Base-by-base conservation (phyloP, 148 eudicot species). In the Limonium bicolor region DNA sequence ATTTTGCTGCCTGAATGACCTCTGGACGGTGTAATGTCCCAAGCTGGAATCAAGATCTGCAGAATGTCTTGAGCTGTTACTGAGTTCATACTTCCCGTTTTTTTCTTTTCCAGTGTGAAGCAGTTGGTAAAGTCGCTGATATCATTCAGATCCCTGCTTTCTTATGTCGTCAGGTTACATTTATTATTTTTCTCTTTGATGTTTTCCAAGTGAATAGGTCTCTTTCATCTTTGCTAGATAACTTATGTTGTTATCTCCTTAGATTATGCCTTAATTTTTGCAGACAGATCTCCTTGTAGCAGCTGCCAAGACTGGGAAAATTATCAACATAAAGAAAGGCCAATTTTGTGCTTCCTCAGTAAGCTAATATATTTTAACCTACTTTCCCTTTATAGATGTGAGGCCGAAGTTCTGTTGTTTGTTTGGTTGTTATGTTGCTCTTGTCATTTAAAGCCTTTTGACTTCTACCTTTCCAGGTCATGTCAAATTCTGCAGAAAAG, bases 61-160 rank as follows among this genome's bases (percentile, higher is more conserved):
- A n/a, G n/a, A n/a, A n/a, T n/a, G n/a, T n/a, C n/a, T n/a, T n/a
- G n/a, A n/a, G n/a, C n/a, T n/a, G n/a, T n/a, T n/a, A 14, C 32
- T 46, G 51, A 5, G 13, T 41, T n/a, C n/a, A n/a, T n/a, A n/a
- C n/a, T n/a, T 41, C 44, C 65, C 36, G 27, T 51, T 68, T 26
- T 36, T 22, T 38, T 34, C 17, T 35, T 34, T 19, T 30, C 28
- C 75, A 90, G 79, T 90, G 95, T 69, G 95, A 80, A 70, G 71
- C 82, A 34, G 97, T 84, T 56, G 95, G 97, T 38, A 75, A 63
- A 68, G 95, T 90, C 58, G 97, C 95, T 12, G 85, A 90, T 55
- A 66, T 90, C 33, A 84, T 90, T 66, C 97, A 90, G 54, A 90
- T 90, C 66, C 97, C 95, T 36, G 93, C 97, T 47, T 90, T 84